Evolutionary conservation across 1,284 basidiomycete genomes (phyloP), one percentile per base, ranked within the genome.

Genomic region (Ganoderma lingzhi): DNA sequence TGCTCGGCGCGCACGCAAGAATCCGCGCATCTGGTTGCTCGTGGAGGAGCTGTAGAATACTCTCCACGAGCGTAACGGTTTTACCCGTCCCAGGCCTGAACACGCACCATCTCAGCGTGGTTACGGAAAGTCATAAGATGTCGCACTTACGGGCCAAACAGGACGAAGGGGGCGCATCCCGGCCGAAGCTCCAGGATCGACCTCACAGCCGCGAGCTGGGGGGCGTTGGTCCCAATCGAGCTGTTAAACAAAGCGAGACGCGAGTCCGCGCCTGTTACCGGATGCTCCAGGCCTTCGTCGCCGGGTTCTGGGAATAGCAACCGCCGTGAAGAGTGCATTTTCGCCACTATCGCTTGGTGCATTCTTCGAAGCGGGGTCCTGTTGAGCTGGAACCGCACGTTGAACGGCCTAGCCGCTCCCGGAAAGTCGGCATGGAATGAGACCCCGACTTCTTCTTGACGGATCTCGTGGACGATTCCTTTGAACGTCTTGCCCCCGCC

Each of bases 41-140:
- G 2, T 70, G 70, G 1, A 91, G 79, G 10, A 92, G 72, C 75
- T 93, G 91, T 2, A 79, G 81, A n/a, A 93, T 90, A 0, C 87
- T 84, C 77, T 93, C 91, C 0, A 92, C 86, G 3, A 90, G 82
- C 0, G 90, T 92, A 10, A 91, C 85, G 0, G 90, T 92, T 79
- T 92, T 93, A 0, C 91, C 90, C 0, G 91, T 91, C 10, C 90
- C 89, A 5, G 88, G 89, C 6, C 88, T 90, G 64, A 1, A 17
- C 6, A 5, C 8, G 37, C 3, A 17, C 32, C 35, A 59, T 12
- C 53, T 37, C 9, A 42, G 6, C 65, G 17, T 55, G 6, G 4
- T 9, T 30, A 8, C 15, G n/a, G 19, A 41, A 8, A n/a, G 15
- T 19, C 17, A 23, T 8, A 14, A 51, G 6, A 3, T 28, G n/a